A percentile compares a stretch with the other conserved stretches of the same genome.
These are phyloP conservation scores for Syzygium oleosum DNA, from an alignment of 345 rosid genomes.

Conservation along the genomic window DNA sequence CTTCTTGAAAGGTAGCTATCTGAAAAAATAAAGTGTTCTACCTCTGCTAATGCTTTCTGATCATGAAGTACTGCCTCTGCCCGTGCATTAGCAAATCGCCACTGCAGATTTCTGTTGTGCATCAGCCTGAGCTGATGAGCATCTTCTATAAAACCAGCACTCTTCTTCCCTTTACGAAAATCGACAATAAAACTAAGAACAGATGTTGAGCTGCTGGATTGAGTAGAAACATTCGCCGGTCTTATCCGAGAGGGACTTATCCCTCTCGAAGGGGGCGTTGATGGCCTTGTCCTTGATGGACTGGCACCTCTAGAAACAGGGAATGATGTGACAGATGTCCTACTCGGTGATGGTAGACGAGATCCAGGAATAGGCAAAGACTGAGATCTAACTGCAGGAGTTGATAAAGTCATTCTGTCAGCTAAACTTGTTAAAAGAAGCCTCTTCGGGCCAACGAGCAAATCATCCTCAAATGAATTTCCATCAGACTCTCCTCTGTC, in stretches of 20 bases:
- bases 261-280: conserved; percentile 72
- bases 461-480: conserved; percentile 39
- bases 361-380: conserved; percentile 38
- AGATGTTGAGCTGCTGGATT: conserved; percentile 50
- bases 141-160: conserved; percentile 63
- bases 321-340: conserved; percentile 29
- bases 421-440: conserved; percentile 32
- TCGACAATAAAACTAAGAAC: conserved; percentile 89
- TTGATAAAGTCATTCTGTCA: conserved; percentile 35
- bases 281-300: conserved; percentile 39
- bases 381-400: conserved; percentile 43
- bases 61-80: conserved; percentile 58
- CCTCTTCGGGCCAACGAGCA: conserved; percentile 31
- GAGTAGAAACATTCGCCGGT: conserved; percentile 38
- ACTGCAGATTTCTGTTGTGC: conserved; percentile 77
- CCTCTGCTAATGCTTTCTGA: conserved; percentile 79
- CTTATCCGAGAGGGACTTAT: conserved; percentile 76
- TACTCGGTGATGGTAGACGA: conserved; percentile 69
- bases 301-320: conserved; percentile 37
- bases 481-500: conserved; percentile 31
- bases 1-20: not conserved
- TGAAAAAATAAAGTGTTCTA: conserved; percentile 11
- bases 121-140: conserved; percentile 85
- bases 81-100: conserved; percentile 83
- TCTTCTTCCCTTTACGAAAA: conserved; percentile 68